Percentiles rank a stretch among this genome's conserved stretches.
These are phyloP conservation scores for Daldinia vernicosa DNA, from an alignment of 495 filamentous ascomycete species.

Conservation along the genomic window DNA sequence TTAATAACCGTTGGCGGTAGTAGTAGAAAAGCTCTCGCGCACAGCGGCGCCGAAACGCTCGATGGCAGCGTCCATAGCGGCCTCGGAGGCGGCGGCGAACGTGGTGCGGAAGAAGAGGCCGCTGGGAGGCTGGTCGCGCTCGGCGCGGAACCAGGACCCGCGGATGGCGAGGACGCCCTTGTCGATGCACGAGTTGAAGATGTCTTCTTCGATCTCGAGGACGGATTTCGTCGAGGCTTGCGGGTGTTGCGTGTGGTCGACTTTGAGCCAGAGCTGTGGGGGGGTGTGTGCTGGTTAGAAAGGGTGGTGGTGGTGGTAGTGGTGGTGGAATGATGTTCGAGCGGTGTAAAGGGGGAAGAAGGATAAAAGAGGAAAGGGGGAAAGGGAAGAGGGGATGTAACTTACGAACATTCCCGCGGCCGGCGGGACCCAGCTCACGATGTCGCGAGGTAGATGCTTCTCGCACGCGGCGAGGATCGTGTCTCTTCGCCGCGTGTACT, in stretches of 20 bases:
- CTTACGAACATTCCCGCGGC: slow-evolving; percentile 96
- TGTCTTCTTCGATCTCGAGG: slow-evolving; percentile 80
- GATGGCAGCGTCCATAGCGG: slow-evolving; percentile 82
- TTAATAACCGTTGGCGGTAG: neutral
- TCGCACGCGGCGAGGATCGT: slow-evolving; percentile 85
- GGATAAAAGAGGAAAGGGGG: no score
- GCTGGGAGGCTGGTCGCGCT: slow-evolving; percentile 52
- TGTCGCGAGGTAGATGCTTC: slow-evolving; percentile 74
- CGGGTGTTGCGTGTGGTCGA: slow-evolving; percentile 81
- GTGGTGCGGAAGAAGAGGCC: slow-evolving; percentile 87
- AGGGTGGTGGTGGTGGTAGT: no score
- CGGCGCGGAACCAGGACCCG: slow-evolving; percentile 89
- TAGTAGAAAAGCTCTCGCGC: slow-evolving; percentile 64
- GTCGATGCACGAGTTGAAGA: slow-evolving; percentile 77
- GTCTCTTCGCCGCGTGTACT: slow-evolving; percentile 83
- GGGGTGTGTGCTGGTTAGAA: neutral
- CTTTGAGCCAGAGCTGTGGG: slow-evolving; percentile 78
- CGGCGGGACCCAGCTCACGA: slow-evolving; percentile 85
- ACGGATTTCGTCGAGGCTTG: slow-evolving; percentile 63
- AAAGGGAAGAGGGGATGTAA: slow-evolving; percentile 30
- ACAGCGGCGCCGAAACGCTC: slow-evolving; percentile 76
- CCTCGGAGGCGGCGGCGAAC: slow-evolving; percentile 79
- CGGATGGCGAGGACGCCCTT: slow-evolving; percentile 78
- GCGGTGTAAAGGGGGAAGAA: no score
- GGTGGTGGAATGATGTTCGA: no score